Evolutionary conservation across 208 protist genomes (phyloP).

Genomic region (Phytomonas sp.): DNA sequence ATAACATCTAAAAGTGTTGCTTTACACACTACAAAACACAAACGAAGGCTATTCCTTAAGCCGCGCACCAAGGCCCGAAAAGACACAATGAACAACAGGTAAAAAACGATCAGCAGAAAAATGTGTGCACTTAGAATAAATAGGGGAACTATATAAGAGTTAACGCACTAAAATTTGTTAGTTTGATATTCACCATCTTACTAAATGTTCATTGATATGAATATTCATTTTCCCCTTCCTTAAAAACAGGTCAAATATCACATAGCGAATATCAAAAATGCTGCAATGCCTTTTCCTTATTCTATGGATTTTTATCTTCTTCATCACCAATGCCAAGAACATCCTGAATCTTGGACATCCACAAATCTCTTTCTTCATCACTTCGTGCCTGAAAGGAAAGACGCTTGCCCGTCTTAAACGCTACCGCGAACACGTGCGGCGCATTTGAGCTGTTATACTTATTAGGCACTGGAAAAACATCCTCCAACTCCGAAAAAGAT

Average conservation of each 20-base stretch:
- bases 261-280: constrained; percentile 6
- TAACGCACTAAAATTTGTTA: constrained; percentile 4
- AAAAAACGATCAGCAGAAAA: constrained; percentile 6
- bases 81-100: not conserved
- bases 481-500: constrained; percentile 62
- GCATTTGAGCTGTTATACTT: constrained; percentile 71
- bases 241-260: constrained; percentile 5
- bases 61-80: not conserved
- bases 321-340: constrained; percentile 67
- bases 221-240: not conserved
- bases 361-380: constrained; percentile 48
- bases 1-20: not conserved
- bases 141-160: constrained; percentile 6
- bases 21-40: constrained; percentile 4
- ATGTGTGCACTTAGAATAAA: constrained; percentile 11
- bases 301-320: constrained; percentile 19
- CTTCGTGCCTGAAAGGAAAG: constrained; percentile 62
- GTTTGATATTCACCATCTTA: not conserved
- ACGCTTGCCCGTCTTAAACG: constrained; percentile 68
- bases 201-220: not conserved
- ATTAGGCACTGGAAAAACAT: constrained; percentile 65
- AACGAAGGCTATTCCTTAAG: not conserved
- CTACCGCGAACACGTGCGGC: constrained; percentile 64
- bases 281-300: constrained; percentile 1
- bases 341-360: constrained; percentile 82